Evolutionary conservation across 2,329 filamentous ascomycete genomes (phyloP), one percentile per base, ranked within the genome.

Genomic region (Corynespora cassiicola): DNA sequence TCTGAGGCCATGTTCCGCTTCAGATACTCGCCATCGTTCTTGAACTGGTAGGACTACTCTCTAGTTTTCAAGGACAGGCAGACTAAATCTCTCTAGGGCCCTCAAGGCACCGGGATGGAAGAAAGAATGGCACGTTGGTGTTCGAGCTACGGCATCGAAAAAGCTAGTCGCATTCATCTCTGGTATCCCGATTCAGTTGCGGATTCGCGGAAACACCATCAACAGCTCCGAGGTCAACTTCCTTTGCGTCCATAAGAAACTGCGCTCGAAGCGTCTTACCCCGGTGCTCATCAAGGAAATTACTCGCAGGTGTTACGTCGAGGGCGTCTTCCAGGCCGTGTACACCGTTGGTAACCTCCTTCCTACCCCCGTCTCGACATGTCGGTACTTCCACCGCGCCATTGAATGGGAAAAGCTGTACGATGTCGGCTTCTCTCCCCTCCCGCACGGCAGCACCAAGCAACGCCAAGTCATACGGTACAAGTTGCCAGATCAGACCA

Each of bases 211-310:
- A 43, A 87, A 87, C 43, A 73, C 81, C 40, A 73, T 99, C 44
- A 81, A 84, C 47, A 86, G 88, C 54, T 90, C 88, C 31, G 94
- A 99, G 69, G 94, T 99, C 72, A 99, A 99, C 76, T 99, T 97
- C 73, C 85, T 99, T 52, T 95, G 91, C 63, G 86, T 99, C 38
- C 94, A 99, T 78, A 97, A 97, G 78, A 97, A 97, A 73, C 83
- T 99, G 20, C 88, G 94, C 33, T 84, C 88, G 41, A 96, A 97
- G 76, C 86, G 94, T 36, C 82, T 99, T 27, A 85, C 94, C 0
- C 94, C 94, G 0, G 87, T 97, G 2, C 82, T 99, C 36, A 99
- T 99, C 76, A 96, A 96, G 71, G 94, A 99, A 68, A 90, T 99
- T 57, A 99, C 94, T 5, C 86, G 94, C 31, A 82, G 90, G 49